phyloP scores from a whole-genome alignment of 768 basidiomycete species.

The Boletus reticulatus region DNA sequence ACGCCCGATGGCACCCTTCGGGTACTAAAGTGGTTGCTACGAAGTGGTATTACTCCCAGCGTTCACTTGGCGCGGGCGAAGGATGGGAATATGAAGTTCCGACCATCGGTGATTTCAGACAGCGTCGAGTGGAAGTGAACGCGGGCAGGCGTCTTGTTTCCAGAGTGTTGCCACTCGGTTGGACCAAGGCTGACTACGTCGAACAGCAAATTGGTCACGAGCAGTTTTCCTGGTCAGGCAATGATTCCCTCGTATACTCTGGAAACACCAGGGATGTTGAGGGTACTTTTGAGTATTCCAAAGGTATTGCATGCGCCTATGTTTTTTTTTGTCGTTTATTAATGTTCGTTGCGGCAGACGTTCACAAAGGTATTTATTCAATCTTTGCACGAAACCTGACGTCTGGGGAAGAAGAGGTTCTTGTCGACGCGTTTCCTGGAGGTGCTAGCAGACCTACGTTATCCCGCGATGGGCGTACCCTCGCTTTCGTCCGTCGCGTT shows the following conservation, averaged over 20 bases:
- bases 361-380: constrained; percentile 68
- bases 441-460: constrained; percentile 74
- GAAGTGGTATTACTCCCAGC: constrained; percentile 69
- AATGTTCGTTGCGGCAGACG: constrained; percentile 40
- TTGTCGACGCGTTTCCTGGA: constrained; percentile 60
- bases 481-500: constrained; percentile 73
- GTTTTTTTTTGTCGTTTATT: background rate
- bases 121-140: constrained; percentile 34
- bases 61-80: constrained; percentile 70
- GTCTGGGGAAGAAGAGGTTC: constrained; percentile 44
- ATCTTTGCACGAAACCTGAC: constrained; percentile 69
- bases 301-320: constrained; percentile 42
- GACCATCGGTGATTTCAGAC: background rate
- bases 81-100: constrained; percentile 68
- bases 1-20: constrained; percentile 69
- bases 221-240: constrained; percentile 60
- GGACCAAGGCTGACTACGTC: constrained; percentile 57
- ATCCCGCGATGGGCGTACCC: constrained; percentile 63
- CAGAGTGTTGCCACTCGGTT: constrained; percentile 56
- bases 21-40: constrained; percentile 65
- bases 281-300: constrained; percentile 56
- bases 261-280: constrained; percentile 57
- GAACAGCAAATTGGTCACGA: constrained; percentile 75
- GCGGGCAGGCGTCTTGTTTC: constrained; percentile 54
- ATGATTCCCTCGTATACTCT: constrained; percentile 60